Evolutionary conservation across 192 early-diverging fungal species (phyloP).

Genomic region (Haplosporangium gracile): DNA sequence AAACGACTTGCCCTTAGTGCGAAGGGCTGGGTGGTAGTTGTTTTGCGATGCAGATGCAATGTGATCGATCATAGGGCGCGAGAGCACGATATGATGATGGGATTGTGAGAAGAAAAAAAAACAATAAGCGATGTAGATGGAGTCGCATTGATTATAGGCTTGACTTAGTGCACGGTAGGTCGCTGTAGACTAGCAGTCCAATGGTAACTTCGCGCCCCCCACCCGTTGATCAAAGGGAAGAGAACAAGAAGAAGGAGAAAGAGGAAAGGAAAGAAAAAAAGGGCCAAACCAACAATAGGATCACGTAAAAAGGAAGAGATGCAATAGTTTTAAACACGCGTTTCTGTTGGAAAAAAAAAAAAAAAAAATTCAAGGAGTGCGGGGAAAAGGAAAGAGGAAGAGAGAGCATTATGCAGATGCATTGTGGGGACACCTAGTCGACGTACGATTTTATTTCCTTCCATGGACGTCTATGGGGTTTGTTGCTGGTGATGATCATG

Average conservation of each 20-base stretch:
- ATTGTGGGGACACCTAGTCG: not conserved
- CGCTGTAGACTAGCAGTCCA: not conserved
- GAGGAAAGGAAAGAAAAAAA: not conserved
- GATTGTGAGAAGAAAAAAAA: not conserved
- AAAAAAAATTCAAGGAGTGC: not conserved
- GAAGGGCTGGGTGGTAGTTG: not conserved
- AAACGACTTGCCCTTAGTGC: not conserved
- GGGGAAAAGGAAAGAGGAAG: not conserved
- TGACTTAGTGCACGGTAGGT: not conserved
- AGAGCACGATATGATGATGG: not conserved
- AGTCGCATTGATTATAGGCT: not conserved
- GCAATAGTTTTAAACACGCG: not conserved
- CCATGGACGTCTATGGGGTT: not conserved
- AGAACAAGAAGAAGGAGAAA: not conserved
- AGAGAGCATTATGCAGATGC: not conserved
- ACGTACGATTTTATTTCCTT: too few species aligned
- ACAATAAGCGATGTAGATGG: constrained; percentile 1
- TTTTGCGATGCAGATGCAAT: constrained; percentile 10
- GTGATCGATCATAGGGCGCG: not conserved
- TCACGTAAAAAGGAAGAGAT: not conserved
- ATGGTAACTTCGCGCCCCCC: not conserved
- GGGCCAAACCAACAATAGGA: not conserved
- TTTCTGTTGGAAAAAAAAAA: not conserved
- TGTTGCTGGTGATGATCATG: not conserved
- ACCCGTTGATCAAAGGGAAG: not conserved